phyloP scores from a whole-genome alignment of 2,329 filamentous ascomycete genomes.

The Aspergillus versicolor region DNA sequence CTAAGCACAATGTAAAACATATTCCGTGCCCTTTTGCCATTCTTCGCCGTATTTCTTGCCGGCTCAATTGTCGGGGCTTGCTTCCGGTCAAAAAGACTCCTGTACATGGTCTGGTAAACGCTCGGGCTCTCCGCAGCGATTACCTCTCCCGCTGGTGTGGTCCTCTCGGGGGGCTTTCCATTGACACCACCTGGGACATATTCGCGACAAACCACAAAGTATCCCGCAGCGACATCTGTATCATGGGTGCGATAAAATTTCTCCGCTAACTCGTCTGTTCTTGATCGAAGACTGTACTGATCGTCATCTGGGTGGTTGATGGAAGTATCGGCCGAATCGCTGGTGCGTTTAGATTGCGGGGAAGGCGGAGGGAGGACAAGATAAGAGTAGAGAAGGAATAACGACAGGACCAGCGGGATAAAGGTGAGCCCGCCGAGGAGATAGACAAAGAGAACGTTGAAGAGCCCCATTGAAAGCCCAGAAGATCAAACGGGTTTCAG shows the following conservation, averaged over 20 bases:
- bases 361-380: slow-evolving; percentile 58
- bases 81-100: slow-evolving; percentile 89
- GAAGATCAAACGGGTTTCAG: slow-evolving; percentile 30
- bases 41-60: slow-evolving; percentile 50
- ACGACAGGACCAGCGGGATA: slow-evolving; percentile 66
- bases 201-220: slow-evolving; percentile 92
- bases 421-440: slow-evolving; percentile 86
- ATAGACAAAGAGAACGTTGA: slow-evolving; percentile 71
- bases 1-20: slow-evolving; percentile 90
- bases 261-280: slow-evolving; percentile 59
- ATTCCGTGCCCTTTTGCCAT: slow-evolving; percentile 67
- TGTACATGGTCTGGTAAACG: slow-evolving; percentile 97
- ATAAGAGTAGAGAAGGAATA: slow-evolving; percentile 66
- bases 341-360: slow-evolving; percentile 26
- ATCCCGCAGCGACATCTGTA: slow-evolving; percentile 79
- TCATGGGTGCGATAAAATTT: slow-evolving; percentile 64
- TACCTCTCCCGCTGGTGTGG: slow-evolving; percentile 75
- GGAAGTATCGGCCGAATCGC: slow-evolving; percentile 36
- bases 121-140: slow-evolving; percentile 81
- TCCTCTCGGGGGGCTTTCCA: slow-evolving; percentile 84
- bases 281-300: slow-evolving; percentile 61
- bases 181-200: slow-evolving; percentile 90
- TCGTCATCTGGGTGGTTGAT: slow-evolving; percentile 63
- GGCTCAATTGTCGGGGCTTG: slow-evolving; percentile 55
- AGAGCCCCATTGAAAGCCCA: slow-evolving; percentile 41